Evolutionary conservation across 176 grass and related monocot genomes (phyloP).

Genomic region (Paspalum notatum): DNA sequence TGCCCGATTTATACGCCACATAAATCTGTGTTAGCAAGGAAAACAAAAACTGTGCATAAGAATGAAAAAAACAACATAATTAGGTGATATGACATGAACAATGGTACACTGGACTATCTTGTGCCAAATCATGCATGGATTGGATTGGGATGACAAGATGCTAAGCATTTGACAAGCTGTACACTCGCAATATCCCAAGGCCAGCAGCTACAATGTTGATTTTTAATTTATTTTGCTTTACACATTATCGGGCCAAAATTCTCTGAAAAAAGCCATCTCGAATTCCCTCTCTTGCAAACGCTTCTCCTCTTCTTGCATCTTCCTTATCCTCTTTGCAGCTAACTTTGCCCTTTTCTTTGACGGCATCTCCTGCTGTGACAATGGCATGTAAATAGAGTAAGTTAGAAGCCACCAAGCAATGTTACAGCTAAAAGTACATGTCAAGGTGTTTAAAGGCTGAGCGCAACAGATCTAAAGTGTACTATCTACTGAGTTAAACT

Average conservation of each 20-base stretch:
- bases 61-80: not conserved
- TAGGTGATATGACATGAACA: not conserved
- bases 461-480: not conserved
- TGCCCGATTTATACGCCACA: not conserved
- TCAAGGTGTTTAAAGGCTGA: not conserved
- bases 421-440: not conserved
- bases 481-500: not conserved
- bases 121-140: constrained; percentile 1
- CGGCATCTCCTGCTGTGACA: constrained; percentile 16
- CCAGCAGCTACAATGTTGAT: not conserved
- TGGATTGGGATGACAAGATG: not conserved
- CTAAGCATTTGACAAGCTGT: constrained; percentile 13
- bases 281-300: constrained; percentile 85
- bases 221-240: constrained; percentile 28
- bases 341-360: constrained; percentile 56
- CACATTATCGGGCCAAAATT: constrained; percentile 99
- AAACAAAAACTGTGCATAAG: not conserved
- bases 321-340: constrained; percentile 74
- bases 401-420: not conserved
- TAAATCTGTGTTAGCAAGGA: not conserved
- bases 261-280: constrained; percentile 82
- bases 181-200: constrained; percentile 8
- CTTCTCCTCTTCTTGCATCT: constrained; percentile 90
- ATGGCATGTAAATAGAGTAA: constrained; percentile 4
- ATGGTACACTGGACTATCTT: not conserved